Conservation (phyloP, 805 yeast species). For the Candida cerambycidarum region DNA sequence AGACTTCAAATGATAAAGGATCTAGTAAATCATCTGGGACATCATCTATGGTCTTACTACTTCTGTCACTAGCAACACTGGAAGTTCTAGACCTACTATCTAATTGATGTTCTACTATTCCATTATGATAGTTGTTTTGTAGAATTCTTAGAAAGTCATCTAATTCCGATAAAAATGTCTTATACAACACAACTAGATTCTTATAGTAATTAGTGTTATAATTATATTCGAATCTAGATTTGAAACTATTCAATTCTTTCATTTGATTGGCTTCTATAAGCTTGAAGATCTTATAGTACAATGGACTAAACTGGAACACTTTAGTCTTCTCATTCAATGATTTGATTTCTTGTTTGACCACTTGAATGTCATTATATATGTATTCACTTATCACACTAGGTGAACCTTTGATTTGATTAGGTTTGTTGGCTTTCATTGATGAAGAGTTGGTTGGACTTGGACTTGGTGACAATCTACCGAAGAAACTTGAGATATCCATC, state of each 20-base stretch:
- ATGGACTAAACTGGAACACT: slow-evolving; percentile 17
- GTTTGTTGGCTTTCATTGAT: not conserved
- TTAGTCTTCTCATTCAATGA: slow-evolving; percentile 23
- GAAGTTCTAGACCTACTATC: not conserved
- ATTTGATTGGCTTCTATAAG: slow-evolving; percentile 23
- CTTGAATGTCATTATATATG: slow-evolving; percentile 23
- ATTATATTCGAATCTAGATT: slow-evolving; percentile 15
- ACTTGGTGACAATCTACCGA: slow-evolving; percentile 4
- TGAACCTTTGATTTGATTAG: slow-evolving; percentile 16
- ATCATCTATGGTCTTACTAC: slow-evolving; percentile 15
- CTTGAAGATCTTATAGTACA: slow-evolving; percentile 24
- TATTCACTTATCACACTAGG: slow-evolving; percentile 21
- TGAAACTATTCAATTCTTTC: slow-evolving; percentile 16
- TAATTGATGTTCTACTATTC: slow-evolving; percentile 14
- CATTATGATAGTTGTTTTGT: slow-evolving; percentile 25
- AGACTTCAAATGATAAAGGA: slow-evolving; percentile 38
- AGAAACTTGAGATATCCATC: not conserved
- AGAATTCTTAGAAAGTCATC: slow-evolving; percentile 21
- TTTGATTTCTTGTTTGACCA: slow-evolving; percentile 22
- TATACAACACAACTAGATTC: slow-evolving; percentile 20
- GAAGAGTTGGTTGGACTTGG: slow-evolving; percentile 7
- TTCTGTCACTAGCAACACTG: not conserved
- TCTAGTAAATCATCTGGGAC: slow-evolving; percentile 39
- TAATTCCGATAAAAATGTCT: slow-evolving; percentile 20
- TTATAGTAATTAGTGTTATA: slow-evolving; percentile 15